Conservation (phyloP, 495 filamentous ascomycete species). For the Arthonia radiata region DNA sequence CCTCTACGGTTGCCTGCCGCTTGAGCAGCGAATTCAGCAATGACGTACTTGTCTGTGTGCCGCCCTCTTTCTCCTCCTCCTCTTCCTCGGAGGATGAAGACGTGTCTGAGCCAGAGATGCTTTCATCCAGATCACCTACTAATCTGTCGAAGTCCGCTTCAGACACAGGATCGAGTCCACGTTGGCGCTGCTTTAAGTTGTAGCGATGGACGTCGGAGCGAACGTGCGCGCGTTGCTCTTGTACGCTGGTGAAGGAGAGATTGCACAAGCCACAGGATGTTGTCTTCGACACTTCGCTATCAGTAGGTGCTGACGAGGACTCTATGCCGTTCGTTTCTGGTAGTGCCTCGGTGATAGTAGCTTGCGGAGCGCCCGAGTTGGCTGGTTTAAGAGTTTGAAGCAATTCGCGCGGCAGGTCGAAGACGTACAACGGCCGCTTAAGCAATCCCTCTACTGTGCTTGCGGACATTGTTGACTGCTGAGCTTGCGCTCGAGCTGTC, state of each 20-base stretch:
- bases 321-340: not conserved
- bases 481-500: too few relatives aligned
- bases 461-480: too few relatives aligned
- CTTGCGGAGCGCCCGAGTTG: conserved; percentile 1
- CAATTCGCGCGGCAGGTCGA: conserved; percentile 61
- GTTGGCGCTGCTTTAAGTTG: conserved; percentile 74
- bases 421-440: conserved; percentile 49
- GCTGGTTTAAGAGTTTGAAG: conserved; percentile 31
- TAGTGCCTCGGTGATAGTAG: not conserved
- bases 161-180: conserved; percentile 37
- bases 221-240: conserved; percentile 66
- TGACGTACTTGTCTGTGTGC: conserved; percentile 22
- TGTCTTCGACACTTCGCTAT: conserved; percentile 28
- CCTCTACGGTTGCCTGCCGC: conserved; percentile 51
- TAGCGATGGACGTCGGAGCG: conserved; percentile 86
- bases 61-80: conserved; percentile 20
- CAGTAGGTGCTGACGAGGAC: conserved; percentile 13
- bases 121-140: conserved; percentile 60
- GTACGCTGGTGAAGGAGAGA: conserved; percentile 38
- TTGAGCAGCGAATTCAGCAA: conserved; percentile 51
- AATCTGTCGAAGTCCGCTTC: conserved; percentile 68
- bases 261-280: conserved; percentile 67
- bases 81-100: conserved; percentile 26
- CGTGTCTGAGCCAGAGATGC: conserved; percentile 60
- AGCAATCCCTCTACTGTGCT: too few relatives aligned